A percentile compares a stretch with the other conserved stretches of the same genome.
Evolutionary conservation across 305 asterid genomes (phyloP).

Genomic region (Fraxinus angustifolia): DNA sequence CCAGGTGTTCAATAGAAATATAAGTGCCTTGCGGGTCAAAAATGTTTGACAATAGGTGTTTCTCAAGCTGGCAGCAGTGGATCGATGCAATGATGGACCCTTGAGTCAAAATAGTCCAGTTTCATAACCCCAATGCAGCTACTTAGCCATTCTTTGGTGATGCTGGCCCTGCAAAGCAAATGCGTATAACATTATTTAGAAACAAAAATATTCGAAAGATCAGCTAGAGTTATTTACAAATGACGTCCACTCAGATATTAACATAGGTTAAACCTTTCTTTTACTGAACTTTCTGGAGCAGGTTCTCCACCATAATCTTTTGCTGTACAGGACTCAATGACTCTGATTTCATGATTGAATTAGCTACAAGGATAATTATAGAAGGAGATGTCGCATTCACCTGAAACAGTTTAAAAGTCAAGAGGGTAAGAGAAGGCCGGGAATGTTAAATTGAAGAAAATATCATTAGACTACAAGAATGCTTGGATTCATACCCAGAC

Average conservation of each 20-base stretch:
- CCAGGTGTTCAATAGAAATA: neutral
- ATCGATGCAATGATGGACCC: neutral
- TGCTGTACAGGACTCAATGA: constrained; percentile 75
- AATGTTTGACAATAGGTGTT: neutral
- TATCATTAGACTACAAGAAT: constrained; percentile 2
- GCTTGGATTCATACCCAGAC: constrained; percentile 66
- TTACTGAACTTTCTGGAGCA: constrained; percentile 64
- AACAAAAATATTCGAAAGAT: neutral
- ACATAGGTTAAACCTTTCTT: constrained; percentile 1
- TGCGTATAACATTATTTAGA: neutral
- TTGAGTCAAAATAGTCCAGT: neutral
- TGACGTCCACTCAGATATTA: neutral
- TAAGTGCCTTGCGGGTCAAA: neutral
- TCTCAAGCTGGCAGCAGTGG: neutral
- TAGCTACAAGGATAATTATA: constrained; percentile 63
- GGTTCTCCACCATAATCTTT: constrained; percentile 69
- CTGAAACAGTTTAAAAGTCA: constrained; percentile 32
- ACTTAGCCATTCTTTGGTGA: neutral
- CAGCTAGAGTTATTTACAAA: constrained; percentile 8
- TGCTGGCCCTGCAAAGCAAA: constrained; percentile 17
- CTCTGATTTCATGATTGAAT: constrained; percentile 78
- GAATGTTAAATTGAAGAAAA: constrained; percentile 1
- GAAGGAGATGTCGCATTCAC: constrained; percentile 75
- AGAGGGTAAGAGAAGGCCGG: neutral
- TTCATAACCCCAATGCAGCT: neutral